phyloP scores from a whole-genome alignment of 345 rosid genomes.

The Psidium friedrichsthalianum region DNA sequence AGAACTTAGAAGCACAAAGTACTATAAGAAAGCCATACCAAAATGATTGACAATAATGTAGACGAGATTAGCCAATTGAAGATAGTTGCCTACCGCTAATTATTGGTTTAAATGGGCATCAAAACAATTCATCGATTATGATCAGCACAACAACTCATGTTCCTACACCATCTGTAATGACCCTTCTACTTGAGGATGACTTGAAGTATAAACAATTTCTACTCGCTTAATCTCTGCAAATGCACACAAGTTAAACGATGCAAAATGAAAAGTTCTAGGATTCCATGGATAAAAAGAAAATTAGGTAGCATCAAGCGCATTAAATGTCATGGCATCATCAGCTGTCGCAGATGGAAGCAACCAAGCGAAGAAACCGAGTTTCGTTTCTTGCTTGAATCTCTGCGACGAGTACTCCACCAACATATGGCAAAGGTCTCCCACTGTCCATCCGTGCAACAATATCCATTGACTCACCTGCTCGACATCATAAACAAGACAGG shows the following conservation, averaged over 20 bases:
- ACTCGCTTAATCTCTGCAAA: background rate
- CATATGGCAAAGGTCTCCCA: constrained; percentile 90
- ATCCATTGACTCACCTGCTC: constrained; percentile 76
- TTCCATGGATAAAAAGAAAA: background rate
- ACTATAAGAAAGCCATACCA: background rate
- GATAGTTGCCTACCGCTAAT: no score
- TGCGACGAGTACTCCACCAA: constrained; percentile 63
- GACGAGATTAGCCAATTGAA: background rate
- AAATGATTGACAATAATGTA: background rate
- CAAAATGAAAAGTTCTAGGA: background rate
- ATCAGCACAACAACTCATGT: no score
- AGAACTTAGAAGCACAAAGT: background rate
- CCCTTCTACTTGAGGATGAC: background rate
- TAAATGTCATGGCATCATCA: background rate
- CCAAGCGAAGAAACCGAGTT: constrained; percentile 68
- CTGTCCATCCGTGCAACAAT: constrained; percentile 67
- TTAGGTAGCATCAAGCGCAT: background rate
- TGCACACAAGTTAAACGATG: background rate
- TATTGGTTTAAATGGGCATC: no score
- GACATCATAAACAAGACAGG: background rate
- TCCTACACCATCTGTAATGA: background rate
- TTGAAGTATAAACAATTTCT: background rate
- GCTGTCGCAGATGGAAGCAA: constrained; percentile 46
- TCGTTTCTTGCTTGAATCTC: constrained; percentile 37
- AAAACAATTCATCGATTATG: no score